Evolutionary conservation across 768 basidiomycete genomes (phyloP).

Genomic region (Termitomyces sp.): DNA sequence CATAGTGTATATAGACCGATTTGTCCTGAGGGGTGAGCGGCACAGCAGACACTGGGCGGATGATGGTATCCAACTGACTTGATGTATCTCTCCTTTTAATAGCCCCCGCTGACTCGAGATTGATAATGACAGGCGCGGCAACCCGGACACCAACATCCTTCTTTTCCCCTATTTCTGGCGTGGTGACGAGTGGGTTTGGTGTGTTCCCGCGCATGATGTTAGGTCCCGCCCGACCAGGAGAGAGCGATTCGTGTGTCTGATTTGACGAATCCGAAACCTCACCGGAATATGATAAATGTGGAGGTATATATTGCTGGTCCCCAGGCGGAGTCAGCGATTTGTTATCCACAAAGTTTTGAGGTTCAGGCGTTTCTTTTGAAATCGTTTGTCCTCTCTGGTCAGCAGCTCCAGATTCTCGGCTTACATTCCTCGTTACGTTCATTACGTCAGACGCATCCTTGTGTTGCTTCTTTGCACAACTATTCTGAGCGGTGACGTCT

Average conservation of each 20-base stretch:
- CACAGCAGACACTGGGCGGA: slow-evolving; percentile 17
- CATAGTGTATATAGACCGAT: slow-evolving; percentile 51
- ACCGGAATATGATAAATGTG: slow-evolving; percentile 27
- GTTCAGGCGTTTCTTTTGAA: slow-evolving; percentile 11
- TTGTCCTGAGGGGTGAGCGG: slow-evolving; percentile 22
- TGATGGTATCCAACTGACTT: slow-evolving; percentile 18
- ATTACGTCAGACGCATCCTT: slow-evolving; percentile 46
- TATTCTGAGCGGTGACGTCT: slow-evolving; percentile 11
- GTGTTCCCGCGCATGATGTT: slow-evolving; percentile 4
- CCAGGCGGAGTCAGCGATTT: slow-evolving; percentile 24
- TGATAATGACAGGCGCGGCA: slow-evolving; percentile 57
- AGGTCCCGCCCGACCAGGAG: slow-evolving; percentile 16
- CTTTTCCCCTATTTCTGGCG: slow-evolving; percentile 58
- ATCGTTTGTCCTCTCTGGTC: slow-evolving; percentile 24
- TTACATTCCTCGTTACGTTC: slow-evolving; percentile 25
- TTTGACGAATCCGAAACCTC: slow-evolving; percentile 17
- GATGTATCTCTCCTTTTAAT: slow-evolving; percentile 10
- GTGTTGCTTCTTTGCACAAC: slow-evolving; percentile 25
- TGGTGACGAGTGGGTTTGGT: slow-evolving; percentile 33
- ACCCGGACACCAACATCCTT: slow-evolving; percentile 58
- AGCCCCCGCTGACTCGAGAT: slow-evolving; percentile 26
- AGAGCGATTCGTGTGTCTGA: slow-evolving; percentile 26
- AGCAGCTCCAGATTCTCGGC: slow-evolving; percentile 46
- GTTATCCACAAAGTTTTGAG: slow-evolving; percentile 21
- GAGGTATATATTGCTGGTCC: slow-evolving; percentile 27